Percentiles rank a stretch among this genome's conserved stretches.
Conservation (phyloP, 495 filamentous ascomycete genomes). For the Penicillium samsonianum region DNA sequence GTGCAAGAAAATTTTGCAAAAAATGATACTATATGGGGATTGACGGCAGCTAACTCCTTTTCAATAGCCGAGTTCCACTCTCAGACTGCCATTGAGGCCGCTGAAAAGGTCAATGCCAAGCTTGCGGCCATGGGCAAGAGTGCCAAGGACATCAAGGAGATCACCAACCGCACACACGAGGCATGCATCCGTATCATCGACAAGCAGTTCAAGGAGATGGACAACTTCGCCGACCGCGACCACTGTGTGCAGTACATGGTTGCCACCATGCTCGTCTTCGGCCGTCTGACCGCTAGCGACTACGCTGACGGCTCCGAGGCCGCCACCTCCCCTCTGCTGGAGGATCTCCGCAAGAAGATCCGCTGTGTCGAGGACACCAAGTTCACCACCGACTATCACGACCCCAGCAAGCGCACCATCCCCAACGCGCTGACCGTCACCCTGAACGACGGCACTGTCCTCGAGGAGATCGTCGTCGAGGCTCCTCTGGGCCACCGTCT, state of each 20-base stretch:
- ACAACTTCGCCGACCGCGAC: slow-evolving; percentile 98
- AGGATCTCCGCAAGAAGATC: slow-evolving; percentile 87
- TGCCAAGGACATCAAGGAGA: slow-evolving; percentile 87
- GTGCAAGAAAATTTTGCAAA: slow-evolving; percentile 19
- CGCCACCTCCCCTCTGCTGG: slow-evolving; percentile 84
- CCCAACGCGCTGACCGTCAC: slow-evolving; percentile 92
- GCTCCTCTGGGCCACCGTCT: slow-evolving; percentile 92
- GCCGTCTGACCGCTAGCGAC: slow-evolving; percentile 86
- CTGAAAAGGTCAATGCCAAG: slow-evolving; percentile 80
- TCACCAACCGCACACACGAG: slow-evolving; percentile 95
- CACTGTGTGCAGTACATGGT: slow-evolving; percentile 99
- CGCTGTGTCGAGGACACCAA: slow-evolving; percentile 92
- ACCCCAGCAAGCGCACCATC: slow-evolving; percentile 89
- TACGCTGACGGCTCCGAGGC: slow-evolving; percentile 91
- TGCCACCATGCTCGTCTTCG: slow-evolving; percentile 89
- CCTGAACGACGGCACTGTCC: slow-evolving; percentile 90
- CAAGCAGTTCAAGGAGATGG: slow-evolving; percentile 99
- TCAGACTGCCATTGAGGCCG: slow-evolving; percentile 95
- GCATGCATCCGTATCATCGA: slow-evolving; percentile 98
- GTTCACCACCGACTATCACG: slow-evolving; percentile 93
- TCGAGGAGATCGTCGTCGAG: slow-evolving; percentile 91
- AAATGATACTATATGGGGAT: not conserved
- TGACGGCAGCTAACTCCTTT: slow-evolving; percentile 7
- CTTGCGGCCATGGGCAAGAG: slow-evolving; percentile 84
- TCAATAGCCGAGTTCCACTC: slow-evolving; percentile 92